Evolutionary conservation across 2,329 filamentous ascomycete genomes (phyloP).

Genomic region (Aspergillus persii): DNA sequence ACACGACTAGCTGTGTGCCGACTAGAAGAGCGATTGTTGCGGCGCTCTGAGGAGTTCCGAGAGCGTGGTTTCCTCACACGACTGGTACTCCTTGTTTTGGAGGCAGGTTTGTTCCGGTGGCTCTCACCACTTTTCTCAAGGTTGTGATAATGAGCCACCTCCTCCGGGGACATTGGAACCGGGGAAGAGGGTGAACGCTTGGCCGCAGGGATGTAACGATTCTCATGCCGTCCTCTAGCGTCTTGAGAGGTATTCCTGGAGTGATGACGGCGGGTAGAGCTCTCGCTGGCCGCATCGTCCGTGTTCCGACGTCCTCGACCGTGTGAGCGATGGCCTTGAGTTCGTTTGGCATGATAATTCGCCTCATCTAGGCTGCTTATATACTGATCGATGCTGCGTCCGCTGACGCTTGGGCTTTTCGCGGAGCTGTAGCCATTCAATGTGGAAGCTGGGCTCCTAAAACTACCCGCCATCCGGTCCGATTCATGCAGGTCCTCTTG

Average conservation of each 20-base stretch:
- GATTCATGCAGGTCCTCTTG: constrained; percentile 50
- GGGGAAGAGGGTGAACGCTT: constrained; percentile 91
- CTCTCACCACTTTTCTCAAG: constrained; percentile 50
- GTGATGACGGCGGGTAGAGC: constrained; percentile 47
- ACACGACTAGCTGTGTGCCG: constrained; percentile 40
- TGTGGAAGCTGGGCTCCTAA: constrained; percentile 37
- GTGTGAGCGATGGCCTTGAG: constrained; percentile 44
- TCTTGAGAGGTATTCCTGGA: constrained; percentile 66
- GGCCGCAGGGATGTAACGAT: constrained; percentile 68
- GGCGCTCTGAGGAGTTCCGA: constrained; percentile 26
- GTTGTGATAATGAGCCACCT: constrained; percentile 53
- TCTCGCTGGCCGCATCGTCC: constrained; percentile 45
- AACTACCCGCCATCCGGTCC: constrained; percentile 50
- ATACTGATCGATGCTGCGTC: constrained; percentile 74
- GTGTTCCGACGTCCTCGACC: constrained; percentile 53
- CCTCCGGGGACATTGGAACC: constrained; percentile 90
- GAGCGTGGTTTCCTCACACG: constrained; percentile 51
- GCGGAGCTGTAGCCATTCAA: constrained; percentile 49
- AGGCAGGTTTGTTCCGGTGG: constrained; percentile 41
- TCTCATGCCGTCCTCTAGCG: constrained; percentile 61
- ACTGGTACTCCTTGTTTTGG: constrained; percentile 42
- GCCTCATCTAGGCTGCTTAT: constrained; percentile 83
- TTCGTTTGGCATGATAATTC: constrained; percentile 58
- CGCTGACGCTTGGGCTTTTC: constrained; percentile 58
- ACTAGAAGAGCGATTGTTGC: constrained; percentile 42